Evolutionary conservation across 1,139 yeast genomes (phyloP).

Genomic region (Lodderomyces jiufengensis): DNA sequence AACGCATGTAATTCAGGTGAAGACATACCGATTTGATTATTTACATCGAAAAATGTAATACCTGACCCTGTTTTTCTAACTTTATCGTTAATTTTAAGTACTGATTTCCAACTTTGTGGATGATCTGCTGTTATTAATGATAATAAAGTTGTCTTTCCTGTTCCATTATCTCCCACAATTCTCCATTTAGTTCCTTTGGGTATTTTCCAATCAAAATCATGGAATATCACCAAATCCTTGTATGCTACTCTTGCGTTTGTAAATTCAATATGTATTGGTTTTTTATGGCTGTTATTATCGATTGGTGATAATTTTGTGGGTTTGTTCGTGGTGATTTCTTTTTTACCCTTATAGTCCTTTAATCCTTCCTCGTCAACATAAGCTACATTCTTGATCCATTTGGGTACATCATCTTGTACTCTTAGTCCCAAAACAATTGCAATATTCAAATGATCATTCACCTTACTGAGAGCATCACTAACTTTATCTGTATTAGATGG

Average conservation of each 20-base stretch:
- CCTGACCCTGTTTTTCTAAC: constrained; percentile 69
- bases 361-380: constrained; percentile 57
- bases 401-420: constrained; percentile 69
- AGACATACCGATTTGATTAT: constrained; percentile 75
- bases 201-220: constrained; percentile 63
- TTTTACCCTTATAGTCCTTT: constrained; percentile 16
- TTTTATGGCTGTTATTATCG: constrained; percentile 5
- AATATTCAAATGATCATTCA: constrained; percentile 25
- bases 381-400: constrained; percentile 74
- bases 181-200: constrained; percentile 81
- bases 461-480: constrained; percentile 36
- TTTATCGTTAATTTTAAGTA: constrained; percentile 59
- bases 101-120: constrained; percentile 90
- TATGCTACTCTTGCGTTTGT: constrained; percentile 64
- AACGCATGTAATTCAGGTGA: constrained; percentile 91
- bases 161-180: constrained; percentile 82
- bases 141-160: constrained; percentile 86
- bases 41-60: constrained; percentile 73
- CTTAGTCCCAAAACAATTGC: constrained; percentile 68
- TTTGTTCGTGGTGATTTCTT: background rate
- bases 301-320: background rate
- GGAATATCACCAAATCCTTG: constrained; percentile 56
- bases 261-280: constrained; percentile 51
- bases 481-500: constrained; percentile 65
- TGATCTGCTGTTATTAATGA: constrained; percentile 90